Conservation (phyloP, 1,139 yeast species). For the Diutina mesorugosa region DNA sequence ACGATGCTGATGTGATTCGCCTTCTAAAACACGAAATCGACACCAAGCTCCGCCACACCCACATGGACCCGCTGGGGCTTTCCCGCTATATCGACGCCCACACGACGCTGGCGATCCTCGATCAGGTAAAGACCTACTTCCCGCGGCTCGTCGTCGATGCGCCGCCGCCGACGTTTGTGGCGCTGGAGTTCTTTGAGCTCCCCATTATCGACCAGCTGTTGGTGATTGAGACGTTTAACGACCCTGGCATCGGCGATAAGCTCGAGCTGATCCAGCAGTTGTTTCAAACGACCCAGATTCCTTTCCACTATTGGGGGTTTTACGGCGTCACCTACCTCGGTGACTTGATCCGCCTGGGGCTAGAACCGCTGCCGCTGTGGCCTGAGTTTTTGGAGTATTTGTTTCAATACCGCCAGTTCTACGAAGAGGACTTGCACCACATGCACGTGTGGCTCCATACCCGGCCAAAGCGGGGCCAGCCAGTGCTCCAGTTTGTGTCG, state of each 20-base stretch:
- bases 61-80: not conserved
- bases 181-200: conserved; percentile 1
- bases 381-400: not conserved
- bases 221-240: not conserved
- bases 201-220: conserved; percentile 1
- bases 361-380: not conserved
- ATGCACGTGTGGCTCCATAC: conserved; percentile 1
- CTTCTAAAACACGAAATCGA: not conserved
- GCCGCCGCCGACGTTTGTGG: not conserved
- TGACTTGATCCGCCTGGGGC: not conserved
- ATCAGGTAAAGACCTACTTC: not conserved
- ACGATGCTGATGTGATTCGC: not conserved
- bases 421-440: conserved; percentile 1
- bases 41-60: not conserved
- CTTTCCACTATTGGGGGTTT: conserved; percentile 1
- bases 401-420: not conserved
- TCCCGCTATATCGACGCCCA: not conserved
- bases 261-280: not conserved
- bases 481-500: not conserved
- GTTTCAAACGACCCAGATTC: not conserved
- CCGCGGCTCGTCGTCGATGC: not conserved
- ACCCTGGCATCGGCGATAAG: not conserved
- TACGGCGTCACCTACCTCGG: not conserved
- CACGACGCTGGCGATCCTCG: not conserved
- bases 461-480: not conserved